Conservation (phyloP, 257 asterid genomes). For the Plantago elongata region DNA sequence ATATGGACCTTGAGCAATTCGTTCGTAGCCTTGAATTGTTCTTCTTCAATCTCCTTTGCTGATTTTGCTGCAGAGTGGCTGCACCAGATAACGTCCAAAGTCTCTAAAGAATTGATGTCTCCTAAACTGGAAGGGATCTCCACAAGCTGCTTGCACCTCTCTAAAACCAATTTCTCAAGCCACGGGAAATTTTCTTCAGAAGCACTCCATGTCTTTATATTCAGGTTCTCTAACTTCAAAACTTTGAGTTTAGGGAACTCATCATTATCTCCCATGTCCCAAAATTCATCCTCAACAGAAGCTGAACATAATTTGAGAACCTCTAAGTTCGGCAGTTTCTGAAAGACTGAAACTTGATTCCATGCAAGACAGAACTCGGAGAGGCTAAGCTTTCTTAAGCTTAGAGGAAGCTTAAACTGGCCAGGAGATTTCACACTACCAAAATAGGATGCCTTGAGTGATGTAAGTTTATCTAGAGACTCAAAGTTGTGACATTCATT, state of each 20-base stretch:
- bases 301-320: neutral
- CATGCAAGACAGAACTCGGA: neutral
- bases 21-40: no score
- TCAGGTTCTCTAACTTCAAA: neutral
- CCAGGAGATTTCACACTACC: neutral
- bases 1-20: no score
- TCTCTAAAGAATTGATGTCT: no score
- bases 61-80: no score
- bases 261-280: conserved; percentile 4
- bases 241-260: conserved; percentile 4
- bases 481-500: no score
- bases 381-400: neutral
- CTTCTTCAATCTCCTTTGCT: no score
- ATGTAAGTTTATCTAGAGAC: conserved; percentile 5
- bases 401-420: neutral
- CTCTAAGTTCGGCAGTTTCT: conserved; percentile 8
- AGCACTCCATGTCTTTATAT: conserved; percentile 9
- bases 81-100: no score
- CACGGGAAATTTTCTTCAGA: conserved; percentile 7
- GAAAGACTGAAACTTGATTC: neutral
- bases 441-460: no score
- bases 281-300: neutral
- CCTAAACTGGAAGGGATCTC: conserved; percentile 6
- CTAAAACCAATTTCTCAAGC: conserved; percentile 11
- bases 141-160: conserved; percentile 15